Evolutionary conservation across 192 early-diverging fungal species (phyloP).

Genomic region (Tieghemiomyces parasiticus): DNA sequence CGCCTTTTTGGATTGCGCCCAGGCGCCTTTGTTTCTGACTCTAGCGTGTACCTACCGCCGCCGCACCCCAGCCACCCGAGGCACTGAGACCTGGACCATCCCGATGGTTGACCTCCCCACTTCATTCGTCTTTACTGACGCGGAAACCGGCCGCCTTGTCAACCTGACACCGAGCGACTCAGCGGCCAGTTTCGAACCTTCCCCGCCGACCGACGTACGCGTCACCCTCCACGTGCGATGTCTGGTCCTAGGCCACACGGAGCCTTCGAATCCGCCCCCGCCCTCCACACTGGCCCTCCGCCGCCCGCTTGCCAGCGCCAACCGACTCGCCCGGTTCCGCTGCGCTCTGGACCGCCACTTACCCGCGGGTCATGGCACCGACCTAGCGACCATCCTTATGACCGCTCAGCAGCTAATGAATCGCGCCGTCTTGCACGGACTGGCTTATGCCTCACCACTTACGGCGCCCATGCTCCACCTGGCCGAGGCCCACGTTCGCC

Average conservation of each 20-base stretch:
- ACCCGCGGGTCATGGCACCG: not conserved
- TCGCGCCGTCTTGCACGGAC: not conserved
- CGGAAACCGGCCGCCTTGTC: not conserved
- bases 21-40: not conserved
- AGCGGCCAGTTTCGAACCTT: not conserved
- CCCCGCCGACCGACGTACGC: not conserved
- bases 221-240: constrained; percentile 8
- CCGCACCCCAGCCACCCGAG: not conserved
- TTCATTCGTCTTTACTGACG: constrained; percentile 6
- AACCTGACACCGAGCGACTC: constrained; percentile 1
- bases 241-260: not conserved
- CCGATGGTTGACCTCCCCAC: not conserved
- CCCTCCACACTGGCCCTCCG: not conserved
- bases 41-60: constrained; percentile 6
- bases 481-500: constrained; percentile 1
- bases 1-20: constrained; percentile 7
- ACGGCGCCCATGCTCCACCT: constrained; percentile 2
- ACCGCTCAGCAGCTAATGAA: constrained; percentile 10
- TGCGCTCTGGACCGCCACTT: not conserved
- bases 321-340: not conserved
- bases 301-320: not conserved
- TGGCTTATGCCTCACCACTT: not conserved
- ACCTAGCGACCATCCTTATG: not conserved
- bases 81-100: not conserved
- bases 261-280: not conserved